These are phyloP conservation scores for Ottelia alismoides DNA, from an alignment of 106 monocot genomes.

Conservation along the genomic window DNA sequence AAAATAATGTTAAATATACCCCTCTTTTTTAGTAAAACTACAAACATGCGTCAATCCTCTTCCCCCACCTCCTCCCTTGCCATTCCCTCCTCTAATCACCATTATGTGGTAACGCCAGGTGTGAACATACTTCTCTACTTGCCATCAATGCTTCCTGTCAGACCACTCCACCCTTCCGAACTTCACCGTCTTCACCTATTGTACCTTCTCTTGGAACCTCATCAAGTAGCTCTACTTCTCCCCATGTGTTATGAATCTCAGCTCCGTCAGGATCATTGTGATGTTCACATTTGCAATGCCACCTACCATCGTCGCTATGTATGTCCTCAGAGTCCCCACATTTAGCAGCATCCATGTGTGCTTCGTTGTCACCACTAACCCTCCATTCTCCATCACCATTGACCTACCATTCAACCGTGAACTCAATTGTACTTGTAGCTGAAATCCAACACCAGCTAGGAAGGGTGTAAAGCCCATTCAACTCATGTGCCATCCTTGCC, in stretches of 20 bases:
- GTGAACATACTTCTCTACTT: too few species aligned
- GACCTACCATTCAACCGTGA: too few species aligned
- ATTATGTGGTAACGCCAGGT: too few species aligned
- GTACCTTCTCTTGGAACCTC: slow-evolving; percentile 35
- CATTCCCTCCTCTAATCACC: too few species aligned
- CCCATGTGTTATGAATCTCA: slow-evolving; percentile 41
- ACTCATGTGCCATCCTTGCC: too few species aligned
- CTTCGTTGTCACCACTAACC: slow-evolving; percentile 16
- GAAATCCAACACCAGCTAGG: too few species aligned
- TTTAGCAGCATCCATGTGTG: slow-evolving; percentile 49
- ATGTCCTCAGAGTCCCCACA: slow-evolving; percentile 10
- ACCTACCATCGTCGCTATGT: slow-evolving; percentile 3
- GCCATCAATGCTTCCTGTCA: slow-evolving; percentile 66
- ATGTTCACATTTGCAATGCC: slow-evolving; percentile 26
- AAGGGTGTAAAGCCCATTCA: too few species aligned
- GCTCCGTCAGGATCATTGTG: slow-evolving; percentile 37
- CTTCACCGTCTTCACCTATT: slow-evolving; percentile 30
- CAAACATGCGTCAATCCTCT: too few species aligned
- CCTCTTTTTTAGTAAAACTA: too few species aligned
- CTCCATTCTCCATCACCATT: slow-evolving; percentile 28
- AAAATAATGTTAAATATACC: too few species aligned
- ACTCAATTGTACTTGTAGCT: slow-evolving; percentile 97
- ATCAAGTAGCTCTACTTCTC: slow-evolving; percentile 71
- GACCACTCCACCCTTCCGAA: slow-evolving; percentile 71
- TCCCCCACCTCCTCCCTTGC: too few species aligned